Conservation (phyloP, 257 asterid species). For the Scutellaria barbata region DNA sequence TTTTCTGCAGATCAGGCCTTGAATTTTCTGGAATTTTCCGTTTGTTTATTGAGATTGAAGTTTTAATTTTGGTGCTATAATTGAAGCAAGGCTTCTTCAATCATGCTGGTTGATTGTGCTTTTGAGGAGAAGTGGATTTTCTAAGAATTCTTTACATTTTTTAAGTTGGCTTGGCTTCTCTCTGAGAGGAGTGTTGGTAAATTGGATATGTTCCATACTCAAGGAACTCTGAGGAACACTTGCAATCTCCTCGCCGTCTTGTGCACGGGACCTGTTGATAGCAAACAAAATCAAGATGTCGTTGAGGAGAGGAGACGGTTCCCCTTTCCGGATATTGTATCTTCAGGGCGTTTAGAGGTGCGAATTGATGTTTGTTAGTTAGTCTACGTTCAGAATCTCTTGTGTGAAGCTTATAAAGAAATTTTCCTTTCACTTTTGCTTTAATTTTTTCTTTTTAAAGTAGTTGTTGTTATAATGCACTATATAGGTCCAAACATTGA, state of each 20-base stretch:
- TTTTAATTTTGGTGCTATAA: slow-evolving; percentile 15
- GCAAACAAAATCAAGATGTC: slow-evolving; percentile 52
- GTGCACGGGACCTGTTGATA: slow-evolving; percentile 55
- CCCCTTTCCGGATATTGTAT: slow-evolving; percentile 70
- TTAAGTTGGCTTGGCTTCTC: slow-evolving; percentile 22
- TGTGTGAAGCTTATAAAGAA: background rate
- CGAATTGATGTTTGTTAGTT: slow-evolving; percentile 26
- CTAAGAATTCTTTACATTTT: slow-evolving; percentile 4
- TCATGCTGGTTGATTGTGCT: slow-evolving; percentile 35
- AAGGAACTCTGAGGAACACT: slow-evolving; percentile 76
- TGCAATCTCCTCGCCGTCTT: slow-evolving; percentile 83
- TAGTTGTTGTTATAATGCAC: slow-evolving; percentile 14
- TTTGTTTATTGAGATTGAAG: slow-evolving; percentile 12
- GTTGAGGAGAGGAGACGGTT: slow-evolving; percentile 50
- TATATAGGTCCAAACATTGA: slow-evolving; percentile 79
- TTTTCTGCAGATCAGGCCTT: slow-evolving; percentile 18
- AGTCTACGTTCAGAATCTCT: background rate
- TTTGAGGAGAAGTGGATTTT: slow-evolving; percentile 33
- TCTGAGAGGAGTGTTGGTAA: slow-evolving; percentile 32
- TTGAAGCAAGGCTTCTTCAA: slow-evolving; percentile 34
- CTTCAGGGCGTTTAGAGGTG: slow-evolving; percentile 95
- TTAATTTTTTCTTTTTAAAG: slow-evolving; percentile 1
- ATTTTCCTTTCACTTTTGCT: background rate
- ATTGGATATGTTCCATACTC: slow-evolving; percentile 78
- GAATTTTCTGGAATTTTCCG: slow-evolving; percentile 18